phyloP scores from a whole-genome alignment of 2,329 filamentous ascomycete genomes.

The Neonectria punicea region DNA sequence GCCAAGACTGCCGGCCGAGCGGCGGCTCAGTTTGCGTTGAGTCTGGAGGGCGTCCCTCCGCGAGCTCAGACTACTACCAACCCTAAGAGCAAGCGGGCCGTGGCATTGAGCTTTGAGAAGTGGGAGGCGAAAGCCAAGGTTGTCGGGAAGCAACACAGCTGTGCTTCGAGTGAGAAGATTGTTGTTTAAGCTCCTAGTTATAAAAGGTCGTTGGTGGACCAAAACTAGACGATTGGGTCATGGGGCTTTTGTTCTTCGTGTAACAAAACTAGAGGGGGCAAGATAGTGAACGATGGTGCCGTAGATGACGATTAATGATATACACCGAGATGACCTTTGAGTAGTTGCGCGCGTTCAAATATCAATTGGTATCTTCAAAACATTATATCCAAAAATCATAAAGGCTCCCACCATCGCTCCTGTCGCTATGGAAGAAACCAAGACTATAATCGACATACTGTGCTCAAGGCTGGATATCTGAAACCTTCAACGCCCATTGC shows the following conservation, averaged over 20 bases:
- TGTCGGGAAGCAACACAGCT: constrained; percentile 44
- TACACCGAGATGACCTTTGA: not conserved
- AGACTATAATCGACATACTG: not conserved
- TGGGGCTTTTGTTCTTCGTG: not conserved
- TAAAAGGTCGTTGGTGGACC: not conserved
- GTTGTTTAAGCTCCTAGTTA: constrained; percentile 27
- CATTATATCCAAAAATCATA: not conserved
- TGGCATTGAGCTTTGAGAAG: constrained; percentile 40
- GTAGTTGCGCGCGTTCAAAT: not conserved
- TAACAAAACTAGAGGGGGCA: not conserved
- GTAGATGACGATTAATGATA: not conserved
- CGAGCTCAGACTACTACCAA: constrained; percentile 46
- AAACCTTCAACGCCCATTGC: not conserved
- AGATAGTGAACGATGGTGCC: not conserved
- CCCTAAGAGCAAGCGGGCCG: constrained; percentile 38
- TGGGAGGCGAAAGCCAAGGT: constrained; percentile 40
- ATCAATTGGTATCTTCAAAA: not conserved
- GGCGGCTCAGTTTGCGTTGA: constrained; percentile 55
- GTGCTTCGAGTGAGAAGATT: constrained; percentile 40
- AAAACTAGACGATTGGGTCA: not conserved
- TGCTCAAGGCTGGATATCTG: not conserved
- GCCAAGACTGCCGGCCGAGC: constrained; percentile 60
- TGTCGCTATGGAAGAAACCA: not conserved
- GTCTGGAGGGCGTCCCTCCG: constrained; percentile 48
- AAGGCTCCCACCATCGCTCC: not conserved